phyloP scores from a whole-genome alignment of 768 basidiomycete genomes.

The Xanthoconium stramineum region DNA sequence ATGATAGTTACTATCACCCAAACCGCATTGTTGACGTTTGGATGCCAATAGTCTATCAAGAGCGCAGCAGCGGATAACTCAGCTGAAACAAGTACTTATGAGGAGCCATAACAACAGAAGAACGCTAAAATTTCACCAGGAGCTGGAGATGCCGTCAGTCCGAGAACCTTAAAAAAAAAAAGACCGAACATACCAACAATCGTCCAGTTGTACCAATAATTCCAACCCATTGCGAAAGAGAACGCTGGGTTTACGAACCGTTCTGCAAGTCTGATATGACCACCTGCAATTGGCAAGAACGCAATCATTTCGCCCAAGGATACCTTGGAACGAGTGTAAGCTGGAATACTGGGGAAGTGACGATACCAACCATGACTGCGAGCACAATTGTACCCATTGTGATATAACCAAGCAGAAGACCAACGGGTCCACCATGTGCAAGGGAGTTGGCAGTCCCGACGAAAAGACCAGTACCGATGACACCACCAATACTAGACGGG shows the following conservation, averaged over 20 bases:
- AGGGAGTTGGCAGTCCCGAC: constrained; percentile 57
- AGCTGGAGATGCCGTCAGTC: constrained; percentile 12
- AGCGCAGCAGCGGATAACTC: constrained; percentile 53
- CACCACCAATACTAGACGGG: constrained; percentile 53
- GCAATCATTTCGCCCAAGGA: constrained; percentile 63
- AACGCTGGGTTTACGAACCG: constrained; percentile 79
- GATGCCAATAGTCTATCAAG: constrained; percentile 72
- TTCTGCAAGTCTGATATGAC: constrained; percentile 76
- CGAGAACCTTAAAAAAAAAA: background rate
- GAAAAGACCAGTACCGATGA: constrained; percentile 60
- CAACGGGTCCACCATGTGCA: constrained; percentile 63
- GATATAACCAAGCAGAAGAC: constrained; percentile 69
- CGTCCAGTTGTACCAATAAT: constrained; percentile 45
- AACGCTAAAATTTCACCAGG: constrained; percentile 18
- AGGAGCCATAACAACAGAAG: background rate
- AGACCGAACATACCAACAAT: constrained; percentile 17
- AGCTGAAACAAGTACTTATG: constrained; percentile 17
- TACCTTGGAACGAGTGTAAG: constrained; percentile 36
- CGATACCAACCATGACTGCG: constrained; percentile 57
- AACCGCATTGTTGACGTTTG: constrained; percentile 55
- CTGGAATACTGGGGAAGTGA: background rate
- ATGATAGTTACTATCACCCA: constrained; percentile 80
- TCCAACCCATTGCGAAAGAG: constrained; percentile 56
- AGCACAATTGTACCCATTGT: constrained; percentile 66
- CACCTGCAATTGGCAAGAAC: constrained; percentile 75